Evolutionary conservation across 352 stramenopile genomes (phyloP).

Genomic region (Phytophthora colocasiae): DNA sequence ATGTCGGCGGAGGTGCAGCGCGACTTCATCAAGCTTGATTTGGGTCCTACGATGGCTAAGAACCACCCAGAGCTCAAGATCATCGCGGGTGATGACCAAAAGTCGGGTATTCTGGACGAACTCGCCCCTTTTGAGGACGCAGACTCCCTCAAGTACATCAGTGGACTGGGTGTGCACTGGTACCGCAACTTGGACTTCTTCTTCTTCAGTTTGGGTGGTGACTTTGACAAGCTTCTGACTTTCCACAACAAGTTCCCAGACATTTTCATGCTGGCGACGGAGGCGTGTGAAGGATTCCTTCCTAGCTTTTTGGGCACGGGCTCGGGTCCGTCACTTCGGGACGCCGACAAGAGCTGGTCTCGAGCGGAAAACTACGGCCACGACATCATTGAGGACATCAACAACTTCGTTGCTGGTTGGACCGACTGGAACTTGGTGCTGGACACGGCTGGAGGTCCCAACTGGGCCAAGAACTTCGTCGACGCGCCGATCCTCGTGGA

Average conservation of each 20-base stretch:
- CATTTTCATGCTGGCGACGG: conserved; percentile 83
- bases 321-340: conserved; percentile 46
- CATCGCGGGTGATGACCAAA: conserved; percentile 88
- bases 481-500: conserved; percentile 70
- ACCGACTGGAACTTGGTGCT: conserved; percentile 88
- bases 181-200: conserved; percentile 75
- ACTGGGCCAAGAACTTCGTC: conserved; percentile 75
- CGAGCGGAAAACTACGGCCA: conserved; percentile 76
- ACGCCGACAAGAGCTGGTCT: conserved; percentile 60
- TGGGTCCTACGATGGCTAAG: conserved; percentile 70
- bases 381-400: conserved; percentile 87
- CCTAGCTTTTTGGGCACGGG: conserved; percentile 53
- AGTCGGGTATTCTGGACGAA: conserved; percentile 56
- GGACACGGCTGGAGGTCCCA: conserved; percentile 64
- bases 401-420: conserved; percentile 73
- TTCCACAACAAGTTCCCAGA: conserved; percentile 69
- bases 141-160: conserved; percentile 76
- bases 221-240: conserved; percentile 58
- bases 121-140: conserved; percentile 49
- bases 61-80: conserved; percentile 86
- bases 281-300: conserved; percentile 79
- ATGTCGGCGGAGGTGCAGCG: conserved; percentile 54
- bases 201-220: conserved; percentile 40
- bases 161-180: conserved; percentile 89
- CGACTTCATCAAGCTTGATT: conserved; percentile 83